Evolutionary conservation across 192 early-diverging fungal genomes (phyloP).

Genomic region (Phlyctochytrium arcticum): DNA sequence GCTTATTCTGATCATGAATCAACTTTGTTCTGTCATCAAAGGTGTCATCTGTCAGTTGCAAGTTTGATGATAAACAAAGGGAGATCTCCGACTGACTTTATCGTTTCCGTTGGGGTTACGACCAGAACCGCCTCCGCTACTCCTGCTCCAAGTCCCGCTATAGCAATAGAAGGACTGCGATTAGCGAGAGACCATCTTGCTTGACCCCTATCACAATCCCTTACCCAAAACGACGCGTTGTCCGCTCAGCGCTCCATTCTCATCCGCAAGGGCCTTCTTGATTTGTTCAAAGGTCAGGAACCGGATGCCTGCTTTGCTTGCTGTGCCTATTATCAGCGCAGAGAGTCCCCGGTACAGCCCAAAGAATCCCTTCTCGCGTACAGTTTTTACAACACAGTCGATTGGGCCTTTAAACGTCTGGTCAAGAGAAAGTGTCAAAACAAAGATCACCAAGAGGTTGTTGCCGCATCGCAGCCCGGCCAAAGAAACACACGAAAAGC

Average conservation of each 20-base stretch:
- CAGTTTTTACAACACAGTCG: constrained; percentile 70
- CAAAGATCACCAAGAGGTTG: too few relatives aligned
- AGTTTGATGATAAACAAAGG: neutral
- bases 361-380: constrained; percentile 64
- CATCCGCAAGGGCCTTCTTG: constrained; percentile 65
- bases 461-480: too few relatives aligned
- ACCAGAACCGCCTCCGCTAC: constrained; percentile 82
- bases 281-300: constrained; percentile 90
- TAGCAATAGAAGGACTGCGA: neutral
- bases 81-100: constrained; percentile 60
- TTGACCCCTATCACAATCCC: neutral
- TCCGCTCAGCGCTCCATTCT: constrained; percentile 67
- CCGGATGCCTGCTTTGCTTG: constrained; percentile 86
- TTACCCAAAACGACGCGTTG: constrained; percentile 51
- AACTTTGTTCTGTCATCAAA: constrained; percentile 70
- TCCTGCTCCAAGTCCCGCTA: constrained; percentile 81
- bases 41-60: neutral
- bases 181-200: neutral
- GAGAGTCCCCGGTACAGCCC: constrained; percentile 86
- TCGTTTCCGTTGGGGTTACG: constrained; percentile 88
- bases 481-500: neutral
- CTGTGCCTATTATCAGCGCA: constrained; percentile 87
- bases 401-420: constrained; percentile 72
- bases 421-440: neutral
- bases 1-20: constrained; percentile 82